Base-by-base conservation (phyloP, 331 rosid genomes). In the Ulmus americana region DNA sequence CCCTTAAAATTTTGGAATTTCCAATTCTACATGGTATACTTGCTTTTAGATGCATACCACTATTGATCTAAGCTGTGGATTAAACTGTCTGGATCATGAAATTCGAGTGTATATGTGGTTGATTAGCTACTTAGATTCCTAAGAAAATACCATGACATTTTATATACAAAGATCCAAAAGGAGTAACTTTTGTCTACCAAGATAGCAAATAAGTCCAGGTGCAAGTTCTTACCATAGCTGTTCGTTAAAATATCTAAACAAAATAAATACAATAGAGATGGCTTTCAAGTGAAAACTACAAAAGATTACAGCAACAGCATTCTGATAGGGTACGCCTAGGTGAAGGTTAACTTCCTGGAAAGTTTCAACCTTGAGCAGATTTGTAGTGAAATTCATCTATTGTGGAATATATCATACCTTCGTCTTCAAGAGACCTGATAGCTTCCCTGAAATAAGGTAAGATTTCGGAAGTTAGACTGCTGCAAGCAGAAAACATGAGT, bases 381-480 rank as follows among this genome's bases (percentile, higher is more conserved):
- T 94, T 94, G 86, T 73, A 94, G 70, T 94, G 99, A 79, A 69
- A 79, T 64, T 94, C 99, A 66, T 94, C 99, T 13, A 82, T 81
- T 64, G 99, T 94, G 66, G 97, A 87, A 83, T 90, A 94, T 52
- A 90, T 80, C 16, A 79, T 18, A 60, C 99, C 99, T 35, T 94
- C 99, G 7, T 85, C 95, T 73, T 86, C 91, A 38, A 87, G 97
- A 54, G 86, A 45, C 70, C 79, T 84, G 18, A 94, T 76, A n/a
- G 90, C 77, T 52, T 84, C 81, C 87, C 99, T 94, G 87, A 44
- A 63, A 42, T 20, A 16, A 67, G 63, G 63, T 56, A 62, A 45
- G 38, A 45, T 58, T 7, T 4, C 5, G 40, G n/a, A 53, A 8
- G 41, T 50, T 2, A 54, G 42, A 35, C 16, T 0, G 3, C 7